Conservation (phyloP, 495 filamentous ascomycete genomes). For the Darksidea phi region DNA sequence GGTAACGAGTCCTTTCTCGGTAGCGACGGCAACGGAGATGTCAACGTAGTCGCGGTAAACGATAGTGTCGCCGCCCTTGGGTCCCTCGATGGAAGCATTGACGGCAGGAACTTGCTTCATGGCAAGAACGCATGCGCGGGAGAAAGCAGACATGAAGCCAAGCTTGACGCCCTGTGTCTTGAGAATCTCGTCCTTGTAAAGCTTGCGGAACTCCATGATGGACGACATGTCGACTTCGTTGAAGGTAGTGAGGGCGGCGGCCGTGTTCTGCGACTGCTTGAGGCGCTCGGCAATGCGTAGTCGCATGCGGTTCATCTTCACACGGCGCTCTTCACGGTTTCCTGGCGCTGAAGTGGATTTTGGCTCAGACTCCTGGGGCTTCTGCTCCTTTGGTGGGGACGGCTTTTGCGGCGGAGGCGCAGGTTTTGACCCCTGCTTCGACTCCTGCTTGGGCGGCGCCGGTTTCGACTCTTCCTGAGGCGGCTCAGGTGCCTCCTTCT, state of each 20-base stretch:
- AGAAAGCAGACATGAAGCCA: constrained; percentile 98
- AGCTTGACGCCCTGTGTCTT: constrained; percentile 98
- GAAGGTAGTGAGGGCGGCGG: constrained; percentile 95
- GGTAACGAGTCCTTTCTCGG: constrained; percentile 95
- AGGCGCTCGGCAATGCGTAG: constrained; percentile 94
- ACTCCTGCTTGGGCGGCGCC: constrained; percentile 35
- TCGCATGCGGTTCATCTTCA: constrained; percentile 99
- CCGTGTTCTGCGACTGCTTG: constrained; percentile 99
- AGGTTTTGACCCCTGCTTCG: constrained; percentile 36
- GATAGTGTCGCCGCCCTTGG: constrained; percentile 92
- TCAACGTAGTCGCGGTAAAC: constrained; percentile 98
- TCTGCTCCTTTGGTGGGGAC: constrained; percentile 41
- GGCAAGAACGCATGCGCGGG: constrained; percentile 83
- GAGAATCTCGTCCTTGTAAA: constrained; percentile 93
- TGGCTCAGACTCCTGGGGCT: constrained; percentile 48
- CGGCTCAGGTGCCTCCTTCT: constrained; percentile 48
- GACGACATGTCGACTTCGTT: constrained; percentile 99
- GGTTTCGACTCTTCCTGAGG: constrained; percentile 37
- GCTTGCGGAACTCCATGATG: constrained; percentile 92
- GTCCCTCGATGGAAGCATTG: constrained; percentile 96
- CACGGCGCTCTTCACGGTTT: constrained; percentile 83
- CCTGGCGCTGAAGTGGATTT: constrained; percentile 58
- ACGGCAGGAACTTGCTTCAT: constrained; percentile 95
- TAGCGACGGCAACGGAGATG: constrained; percentile 94
- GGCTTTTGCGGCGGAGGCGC: constrained; percentile 32